phyloP scores from a whole-genome alignment of 2,329 filamentous ascomycete genomes.

The Talaromyces amestolkiae region DNA sequence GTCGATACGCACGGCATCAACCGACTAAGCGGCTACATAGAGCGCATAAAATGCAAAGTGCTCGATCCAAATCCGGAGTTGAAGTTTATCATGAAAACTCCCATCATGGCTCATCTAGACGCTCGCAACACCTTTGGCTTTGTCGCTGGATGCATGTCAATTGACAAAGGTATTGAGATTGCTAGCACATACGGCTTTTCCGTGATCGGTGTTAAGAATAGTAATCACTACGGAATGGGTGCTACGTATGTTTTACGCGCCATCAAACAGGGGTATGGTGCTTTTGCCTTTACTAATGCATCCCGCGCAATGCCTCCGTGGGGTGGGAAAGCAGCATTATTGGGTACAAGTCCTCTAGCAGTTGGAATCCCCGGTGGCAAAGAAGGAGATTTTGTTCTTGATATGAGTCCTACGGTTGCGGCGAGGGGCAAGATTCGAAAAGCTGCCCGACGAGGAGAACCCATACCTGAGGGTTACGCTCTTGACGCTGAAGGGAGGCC shows the following conservation, averaged over 20 bases:
- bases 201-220: slow-evolving; percentile 25
- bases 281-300: slow-evolving; percentile 38
- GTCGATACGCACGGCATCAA: slow-evolving; percentile 30
- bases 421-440: slow-evolving; percentile 28
- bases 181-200: slow-evolving; percentile 25
- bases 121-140: slow-evolving; percentile 32
- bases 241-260: slow-evolving; percentile 28
- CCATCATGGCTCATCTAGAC: slow-evolving; percentile 30
- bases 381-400: slow-evolving; percentile 24
- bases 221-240: slow-evolving; percentile 31
- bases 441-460: slow-evolving; percentile 26
- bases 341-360: slow-evolving; percentile 21
- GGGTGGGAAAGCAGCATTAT: slow-evolving; percentile 25
- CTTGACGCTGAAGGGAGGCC: slow-evolving; percentile 24
- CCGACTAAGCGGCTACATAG: slow-evolving; percentile 26
- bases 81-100: slow-evolving; percentile 25
- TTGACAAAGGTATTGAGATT: slow-evolving; percentile 23
- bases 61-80: slow-evolving; percentile 23
- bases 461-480: slow-evolving; percentile 27
- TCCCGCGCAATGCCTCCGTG: slow-evolving; percentile 34
- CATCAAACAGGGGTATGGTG: slow-evolving; percentile 21
- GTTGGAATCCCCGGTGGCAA: slow-evolving; percentile 18
- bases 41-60: slow-evolving; percentile 24
- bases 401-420: slow-evolving; percentile 27
- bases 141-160: slow-evolving; percentile 26